Percentiles rank a stretch among this genome's conserved stretches.
Evolutionary conservation across 1,284 basidiomycete species (phyloP).

Genomic region (Volvariella surrecta): DNA sequence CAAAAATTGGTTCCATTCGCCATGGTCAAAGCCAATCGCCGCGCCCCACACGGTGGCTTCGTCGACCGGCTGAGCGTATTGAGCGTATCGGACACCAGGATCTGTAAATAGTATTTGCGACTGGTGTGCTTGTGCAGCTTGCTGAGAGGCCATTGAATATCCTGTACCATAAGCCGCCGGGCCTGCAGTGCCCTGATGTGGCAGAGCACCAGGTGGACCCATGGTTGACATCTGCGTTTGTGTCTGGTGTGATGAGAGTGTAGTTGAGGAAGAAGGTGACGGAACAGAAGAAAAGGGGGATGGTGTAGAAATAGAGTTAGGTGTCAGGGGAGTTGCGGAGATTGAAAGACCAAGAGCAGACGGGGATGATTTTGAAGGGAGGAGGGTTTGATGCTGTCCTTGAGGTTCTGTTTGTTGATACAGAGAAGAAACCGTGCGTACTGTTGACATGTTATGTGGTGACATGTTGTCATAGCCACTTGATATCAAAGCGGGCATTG

Average conservation of each 20-base stretch:
- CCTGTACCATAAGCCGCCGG: no score
- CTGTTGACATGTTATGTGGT: conserved; percentile 25
- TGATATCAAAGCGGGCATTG: conserved; percentile 10
- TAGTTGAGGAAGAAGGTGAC: conserved; percentile 7
- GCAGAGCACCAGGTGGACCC: no score
- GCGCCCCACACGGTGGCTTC: conserved; percentile 51
- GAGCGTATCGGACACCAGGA: conserved; percentile 24
- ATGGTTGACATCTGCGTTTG: no score
- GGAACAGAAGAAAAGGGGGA: conserved; percentile 2
- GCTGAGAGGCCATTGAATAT: conserved; percentile 6
- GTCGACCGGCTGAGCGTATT: conserved; percentile 36
- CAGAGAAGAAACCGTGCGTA: conserved; percentile 19
- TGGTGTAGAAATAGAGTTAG: no score
- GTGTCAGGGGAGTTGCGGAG: no score
- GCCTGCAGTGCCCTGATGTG: no score
- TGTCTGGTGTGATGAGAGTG: no score
- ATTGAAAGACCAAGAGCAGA: no score
- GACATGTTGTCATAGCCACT: conserved; percentile 7
- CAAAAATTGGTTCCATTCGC: conserved; percentile 47
- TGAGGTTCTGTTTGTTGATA: conserved; percentile 8
- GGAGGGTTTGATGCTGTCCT: no score
- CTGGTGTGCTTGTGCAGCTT: conserved; percentile 14
- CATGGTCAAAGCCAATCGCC: conserved; percentile 49
- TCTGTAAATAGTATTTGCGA: conserved; percentile 25
- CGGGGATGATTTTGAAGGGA: no score